Evolutionary conservation across 495 filamentous ascomycete species (phyloP), one percentile per base, ranked within the genome.

Genomic region (Penicillium taxi): DNA sequence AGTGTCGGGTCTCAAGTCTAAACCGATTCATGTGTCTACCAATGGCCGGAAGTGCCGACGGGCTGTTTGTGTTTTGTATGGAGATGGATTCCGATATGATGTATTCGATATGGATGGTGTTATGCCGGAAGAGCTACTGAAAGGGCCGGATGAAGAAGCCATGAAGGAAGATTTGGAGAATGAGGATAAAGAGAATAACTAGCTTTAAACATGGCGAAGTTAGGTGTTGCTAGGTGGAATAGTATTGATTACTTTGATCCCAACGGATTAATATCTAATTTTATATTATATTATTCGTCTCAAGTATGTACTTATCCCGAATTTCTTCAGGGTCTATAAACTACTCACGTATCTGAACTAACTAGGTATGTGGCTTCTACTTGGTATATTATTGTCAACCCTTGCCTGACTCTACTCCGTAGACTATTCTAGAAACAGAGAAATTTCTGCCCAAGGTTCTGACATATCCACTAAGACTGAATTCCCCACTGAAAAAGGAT

Each of bases 81-180:
- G 67, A 9, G 74, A 80, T 46, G 56, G 53, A 12, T 51, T 71
- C 52, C 67, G 66, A 29, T 80, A 79, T 47, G 67, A 72, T 22
- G 65, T 80, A 6, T 66, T 77, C 37, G 73, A 78, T 47, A 36
- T 80, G 35, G 77, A 80, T 54, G 55, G 55, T 31, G 60, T 48
- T 12, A 53, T 59, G 11, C 62, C 60, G 18, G 56, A 54, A n/a
- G 55, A 56, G 1, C 48, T 52, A 18, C 47, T 49, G 14, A 51
- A 55, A n/a, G 47, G 55, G 28, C 37, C 44, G 6, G 44, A 52
- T 12, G 43, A 42, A 22, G 45, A 49, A 6, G 16, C 17, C 4
- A 43, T 28, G 6, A 37, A 43, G 6, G 47, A 48, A 6, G 41
- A 45, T 23, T 37, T 37, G 39, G 41, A 44, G 5, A 28, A 36